Evolutionary conservation across 176 grass and related monocot species (phyloP), one percentile per base, ranked within the genome.

Genomic region (Carex kokanica): DNA sequence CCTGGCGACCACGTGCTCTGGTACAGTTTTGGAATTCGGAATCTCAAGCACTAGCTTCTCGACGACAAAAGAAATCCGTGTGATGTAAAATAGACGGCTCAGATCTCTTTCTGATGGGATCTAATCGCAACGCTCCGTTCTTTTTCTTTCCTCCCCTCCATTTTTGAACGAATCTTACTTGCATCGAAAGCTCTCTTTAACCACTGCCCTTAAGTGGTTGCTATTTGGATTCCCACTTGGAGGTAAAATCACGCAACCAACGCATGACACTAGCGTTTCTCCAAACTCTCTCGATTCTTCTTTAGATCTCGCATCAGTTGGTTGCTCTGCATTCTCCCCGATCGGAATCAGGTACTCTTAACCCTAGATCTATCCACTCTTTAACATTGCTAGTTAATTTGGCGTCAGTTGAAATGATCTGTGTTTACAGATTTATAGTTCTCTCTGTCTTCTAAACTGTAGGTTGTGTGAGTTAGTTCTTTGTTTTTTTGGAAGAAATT

Each of bases 351-450:
- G 80, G 80, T 82, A 65, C 15, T 24, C 27, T 36, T 82, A 82
- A 82, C 80, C 80, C 80, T 82, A 82, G 80, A 82, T 82, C 80
- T 82, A 32, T 64, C 41, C 25, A 15, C 16, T 8, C 24, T 54
- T n/a, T 31, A 24, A 6, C 5, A 3, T 66, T 82, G 36, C 3
- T 82, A 34, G 6, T 54, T 53, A 49, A 29, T 67, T 82, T 29
- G 9, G 53, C 24, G 2, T 18, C 34, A 82, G 52, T 82, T 82
- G 61, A 32, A 67, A 14, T 82, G 15, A 53, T 65, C 5, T 29
- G 11, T 82, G 57, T 40, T 82, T 29, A 0, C 13, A 47, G 16
- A 10, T 41, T 60, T 80, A 25, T 20, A 34, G 24, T 38, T 73
- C 16, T 15, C n/a, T 38, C 12, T 56, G 25, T 80, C 14, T 34